phyloP scores from a whole-genome alignment of 805 yeast species.

The Candida insectalens region DNA sequence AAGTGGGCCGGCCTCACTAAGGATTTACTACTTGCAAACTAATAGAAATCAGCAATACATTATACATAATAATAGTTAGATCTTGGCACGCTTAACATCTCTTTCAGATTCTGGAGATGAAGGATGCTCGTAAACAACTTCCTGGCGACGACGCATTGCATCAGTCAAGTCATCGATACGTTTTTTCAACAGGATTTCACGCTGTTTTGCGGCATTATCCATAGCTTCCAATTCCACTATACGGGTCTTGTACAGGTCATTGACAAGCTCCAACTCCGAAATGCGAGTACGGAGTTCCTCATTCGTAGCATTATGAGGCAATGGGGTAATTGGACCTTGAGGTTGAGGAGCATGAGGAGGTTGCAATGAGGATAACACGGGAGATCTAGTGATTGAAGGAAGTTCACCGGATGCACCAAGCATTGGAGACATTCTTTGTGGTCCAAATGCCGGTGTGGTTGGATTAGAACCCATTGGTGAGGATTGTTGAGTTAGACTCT shows the following conservation, averaged over 20 bases:
- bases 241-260: constrained; percentile 76
- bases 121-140: no score
- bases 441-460: not conserved
- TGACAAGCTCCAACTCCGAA: constrained; percentile 81
- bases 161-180: constrained; percentile 34
- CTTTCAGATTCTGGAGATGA: constrained; percentile 5
- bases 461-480: constrained; percentile 1
- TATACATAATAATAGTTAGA: no score
- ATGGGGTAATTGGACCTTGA: constrained; percentile 7
- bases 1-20: no score
- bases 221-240: constrained; percentile 73
- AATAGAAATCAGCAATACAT: no score
- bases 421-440: not conserved
- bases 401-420: not conserved
- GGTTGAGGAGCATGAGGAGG: constrained; percentile 4
- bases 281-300: constrained; percentile 60
- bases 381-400: not conserved
- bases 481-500: constrained; percentile 5
- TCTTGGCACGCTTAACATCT: constrained; percentile 13
- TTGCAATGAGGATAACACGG: not conserved
- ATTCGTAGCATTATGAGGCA: constrained; percentile 5
- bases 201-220: constrained; percentile 44
- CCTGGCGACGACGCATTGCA: constrained; percentile 4
- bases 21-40: no score
- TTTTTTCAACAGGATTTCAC: constrained; percentile 38